phyloP scores from a whole-genome alignment of 345 rosid genomes.

The Mangifera indica region DNA sequence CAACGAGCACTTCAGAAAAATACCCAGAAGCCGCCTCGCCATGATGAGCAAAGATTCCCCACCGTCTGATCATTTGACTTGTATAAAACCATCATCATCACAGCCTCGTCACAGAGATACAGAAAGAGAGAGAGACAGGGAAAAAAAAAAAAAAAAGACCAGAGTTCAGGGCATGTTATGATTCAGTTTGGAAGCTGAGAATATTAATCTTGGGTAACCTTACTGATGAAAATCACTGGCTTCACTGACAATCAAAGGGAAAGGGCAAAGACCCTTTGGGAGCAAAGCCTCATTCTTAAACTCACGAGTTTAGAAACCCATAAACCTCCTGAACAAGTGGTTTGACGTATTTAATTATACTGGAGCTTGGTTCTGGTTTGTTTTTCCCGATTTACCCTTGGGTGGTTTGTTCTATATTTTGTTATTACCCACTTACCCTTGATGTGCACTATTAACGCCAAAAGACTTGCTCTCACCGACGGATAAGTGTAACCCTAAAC shows the following conservation, averaged over 20 bases:
- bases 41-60: background rate
- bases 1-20: background rate
- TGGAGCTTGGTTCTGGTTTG: too few relatives aligned
- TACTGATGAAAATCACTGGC: constrained; percentile 34
- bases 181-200: background rate
- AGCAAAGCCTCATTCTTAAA: constrained; percentile 25
- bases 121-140: constrained; percentile 13
- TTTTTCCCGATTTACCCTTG: too few relatives aligned
- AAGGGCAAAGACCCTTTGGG: constrained; percentile 5
- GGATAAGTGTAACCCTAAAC: too few relatives aligned
- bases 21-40: constrained; percentile 17
- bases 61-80: background rate
- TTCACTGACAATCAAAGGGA: background rate
- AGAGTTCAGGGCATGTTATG: background rate
- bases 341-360: too few relatives aligned
- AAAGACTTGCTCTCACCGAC: too few relatives aligned
- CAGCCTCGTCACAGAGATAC: constrained; percentile 10
- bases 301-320: background rate
- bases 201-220: too few relatives aligned
- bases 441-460: too few relatives aligned
- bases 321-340: too few relatives aligned
- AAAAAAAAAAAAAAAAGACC: too few relatives aligned
- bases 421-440: too few relatives aligned
- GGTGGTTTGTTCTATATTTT: too few relatives aligned
- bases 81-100: constrained; percentile 1